Conservation (phyloP, 495 filamentous ascomycete genomes). For the Aspergillus incahuasiensis region DNA sequence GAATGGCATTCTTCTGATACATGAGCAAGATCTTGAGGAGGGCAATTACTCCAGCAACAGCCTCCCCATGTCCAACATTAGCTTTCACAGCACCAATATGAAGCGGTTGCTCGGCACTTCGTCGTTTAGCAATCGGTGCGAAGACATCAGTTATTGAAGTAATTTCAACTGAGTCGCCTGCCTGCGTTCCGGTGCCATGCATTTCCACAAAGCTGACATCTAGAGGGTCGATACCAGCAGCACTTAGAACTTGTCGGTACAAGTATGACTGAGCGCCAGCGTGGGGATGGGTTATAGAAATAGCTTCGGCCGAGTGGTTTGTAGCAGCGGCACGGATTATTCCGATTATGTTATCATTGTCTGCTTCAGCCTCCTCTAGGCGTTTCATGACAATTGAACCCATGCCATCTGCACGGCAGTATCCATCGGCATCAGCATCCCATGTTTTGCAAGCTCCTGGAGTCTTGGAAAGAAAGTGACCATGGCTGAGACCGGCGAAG, state of each 20-base stretch:
- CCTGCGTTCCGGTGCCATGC: slow-evolving; percentile 45
- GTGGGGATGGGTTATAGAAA: slow-evolving; percentile 44
- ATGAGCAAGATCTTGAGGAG: slow-evolving; percentile 36
- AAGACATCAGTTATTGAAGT: slow-evolving; percentile 26
- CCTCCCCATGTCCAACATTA: slow-evolving; percentile 41
- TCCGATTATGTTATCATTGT: slow-evolving; percentile 44
- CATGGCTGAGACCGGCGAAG: slow-evolving; percentile 62
- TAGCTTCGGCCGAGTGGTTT: slow-evolving; percentile 44
- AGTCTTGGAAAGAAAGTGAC: slow-evolving; percentile 66
- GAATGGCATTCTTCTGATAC: slow-evolving; percentile 29
- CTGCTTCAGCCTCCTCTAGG: slow-evolving; percentile 42
- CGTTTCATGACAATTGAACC: slow-evolving; percentile 43
- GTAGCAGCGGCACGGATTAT: slow-evolving; percentile 33
- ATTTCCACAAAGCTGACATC: slow-evolving; percentile 50
- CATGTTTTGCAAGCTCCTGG: slow-evolving; percentile 62
- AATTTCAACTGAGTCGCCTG: slow-evolving; percentile 34
- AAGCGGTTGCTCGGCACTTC: slow-evolving; percentile 13
- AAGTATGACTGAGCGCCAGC: slow-evolving; percentile 44
- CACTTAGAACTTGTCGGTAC: slow-evolving; percentile 37
- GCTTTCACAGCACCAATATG: slow-evolving; percentile 33
- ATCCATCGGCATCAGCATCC: slow-evolving; percentile 65
- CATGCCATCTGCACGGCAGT: slow-evolving; percentile 55
- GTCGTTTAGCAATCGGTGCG: slow-evolving; percentile 9
- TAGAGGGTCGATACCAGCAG: slow-evolving; percentile 42
- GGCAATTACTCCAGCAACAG: slow-evolving; percentile 26